Base-by-base conservation (phyloP, 345 rosid genomes). In the Cochlearia excelsa region DNA sequence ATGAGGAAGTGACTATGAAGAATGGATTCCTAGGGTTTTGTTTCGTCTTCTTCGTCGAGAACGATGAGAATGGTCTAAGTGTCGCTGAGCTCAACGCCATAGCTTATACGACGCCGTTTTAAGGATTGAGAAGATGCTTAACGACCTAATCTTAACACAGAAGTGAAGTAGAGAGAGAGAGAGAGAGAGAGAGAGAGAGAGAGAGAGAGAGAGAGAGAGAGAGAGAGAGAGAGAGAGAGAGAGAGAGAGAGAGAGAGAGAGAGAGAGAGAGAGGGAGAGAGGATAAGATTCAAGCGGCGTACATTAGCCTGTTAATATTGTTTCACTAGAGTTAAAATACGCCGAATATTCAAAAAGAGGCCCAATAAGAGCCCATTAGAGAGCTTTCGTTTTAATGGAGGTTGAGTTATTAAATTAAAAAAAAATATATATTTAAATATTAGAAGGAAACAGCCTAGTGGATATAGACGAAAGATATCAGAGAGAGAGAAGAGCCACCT, bases 51-150 rank as follows among this genome's bases (percentile, higher is more conserved):
- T 56, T 69, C 29, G 68, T 51, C 4, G 73, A 66, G 50, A 63
- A 58, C 1, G 80, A 66, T 26, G 80, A 69, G 40, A 40, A 45
- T 5, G 53, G 51, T 53, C 71, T 67, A 26, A 59, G 28, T 8
- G 68, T 48, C 54, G 72, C 63, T 72, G 76, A 61, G 76, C 71
- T 66, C 30, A 72, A 72, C 67, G 72, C 68, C 72, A 72, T 66
- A 54, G 72, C 67, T 54, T 9, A 72, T 33, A 72, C 64, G 68
- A 55, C 67, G 2, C 9, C 75, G 75, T 65, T 52, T 16, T 30
- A 1, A 16, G n/a, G 40, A 40, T 16, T 39, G 45, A 16, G 40
- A 46, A 16, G 9, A 34, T 40, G 41, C 23, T 67, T 56, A 55
- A 54, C 65, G 59, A 44, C 47, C 50, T 68, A 3, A 40, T 56